Evolutionary conservation across 345 rosid genomes (phyloP).

Genomic region (Eutrema japonicum): DNA sequence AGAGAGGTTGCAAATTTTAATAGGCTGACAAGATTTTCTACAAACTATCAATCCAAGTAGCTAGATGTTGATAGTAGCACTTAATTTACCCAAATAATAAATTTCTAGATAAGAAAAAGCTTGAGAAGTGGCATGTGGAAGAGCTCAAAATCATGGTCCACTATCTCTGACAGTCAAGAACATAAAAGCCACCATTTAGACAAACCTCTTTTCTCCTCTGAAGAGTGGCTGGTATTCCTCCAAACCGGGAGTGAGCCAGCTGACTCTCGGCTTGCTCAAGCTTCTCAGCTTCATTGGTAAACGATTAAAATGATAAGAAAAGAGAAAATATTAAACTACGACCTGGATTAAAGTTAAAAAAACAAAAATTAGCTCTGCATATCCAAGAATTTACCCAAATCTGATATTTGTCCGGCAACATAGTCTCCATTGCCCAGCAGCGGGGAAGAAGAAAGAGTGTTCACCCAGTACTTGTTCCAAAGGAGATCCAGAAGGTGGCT

Average conservation of each 20-base stretch:
- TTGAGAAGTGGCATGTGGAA: constrained; percentile 11
- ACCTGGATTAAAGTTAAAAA: neutral
- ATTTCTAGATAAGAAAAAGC: neutral
- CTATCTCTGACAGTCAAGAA: constrained; percentile 24
- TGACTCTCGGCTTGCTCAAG: constrained; percentile 98
- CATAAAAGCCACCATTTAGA: constrained; percentile 14
- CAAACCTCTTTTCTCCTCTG: constrained; percentile 91
- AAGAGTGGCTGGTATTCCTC: constrained; percentile 65
- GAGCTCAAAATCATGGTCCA: constrained; percentile 21
- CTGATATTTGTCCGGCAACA: constrained; percentile 97
- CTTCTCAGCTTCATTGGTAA: constrained; percentile 79
- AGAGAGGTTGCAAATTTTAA: constrained; percentile 4
- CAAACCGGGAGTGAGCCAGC: constrained; percentile 79
- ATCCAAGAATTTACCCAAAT: constrained; percentile 79
- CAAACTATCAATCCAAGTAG: constrained; percentile 17
- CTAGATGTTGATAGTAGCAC: constrained; percentile 13
- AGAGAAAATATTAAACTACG: neutral
- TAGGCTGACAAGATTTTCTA: constrained; percentile 8
- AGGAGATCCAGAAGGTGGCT: constrained; percentile 93
- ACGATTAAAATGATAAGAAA: constrained; percentile 17
- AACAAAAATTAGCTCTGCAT: neutral
- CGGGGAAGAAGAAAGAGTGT: constrained; percentile 96
- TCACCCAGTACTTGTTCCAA: constrained; percentile 99
- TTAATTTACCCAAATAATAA: neutral
- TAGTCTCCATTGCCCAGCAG: constrained; percentile 98